A percentile compares a stretch with the other conserved stretches of the same genome.
These are phyloP conservation scores for Anisodus acutangulus DNA, from an alignment of 257 asterid species.

Conservation along the genomic window DNA sequence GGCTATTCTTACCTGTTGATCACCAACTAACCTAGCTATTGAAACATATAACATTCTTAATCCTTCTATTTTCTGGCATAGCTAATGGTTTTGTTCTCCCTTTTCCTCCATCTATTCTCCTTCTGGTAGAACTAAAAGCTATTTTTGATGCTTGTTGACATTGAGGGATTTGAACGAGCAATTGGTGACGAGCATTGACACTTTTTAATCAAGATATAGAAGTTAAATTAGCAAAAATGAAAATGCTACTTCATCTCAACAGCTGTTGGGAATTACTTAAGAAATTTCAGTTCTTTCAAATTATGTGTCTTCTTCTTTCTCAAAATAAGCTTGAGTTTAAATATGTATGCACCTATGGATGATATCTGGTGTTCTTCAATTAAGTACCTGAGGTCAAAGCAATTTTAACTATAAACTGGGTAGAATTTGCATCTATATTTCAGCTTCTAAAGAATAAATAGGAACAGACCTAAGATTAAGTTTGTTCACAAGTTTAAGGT, in stretches of 20 bases:
- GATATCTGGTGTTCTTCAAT: background rate
- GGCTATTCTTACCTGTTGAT: background rate
- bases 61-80: background rate
- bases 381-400: background rate
- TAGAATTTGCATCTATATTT: background rate
- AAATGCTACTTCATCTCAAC: background rate
- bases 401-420: background rate
- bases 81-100: background rate
- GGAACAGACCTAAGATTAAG: background rate
- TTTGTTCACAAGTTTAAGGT: background rate
- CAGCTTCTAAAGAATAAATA: background rate
- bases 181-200: background rate
- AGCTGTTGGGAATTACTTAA: background rate
- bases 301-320: background rate
- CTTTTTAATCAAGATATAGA: background rate
- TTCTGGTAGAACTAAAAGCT: background rate
- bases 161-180: background rate
- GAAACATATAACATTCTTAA: background rate
- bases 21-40: background rate
- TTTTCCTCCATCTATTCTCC: background rate
- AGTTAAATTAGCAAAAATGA: background rate
- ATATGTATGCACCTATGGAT: background rate
- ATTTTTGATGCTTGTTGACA: background rate
- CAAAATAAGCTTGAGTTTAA: background rate
- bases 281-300: background rate